Base-by-base conservation (phyloP, 208 protist species). In the Acanthamoeba royreba region DNA sequence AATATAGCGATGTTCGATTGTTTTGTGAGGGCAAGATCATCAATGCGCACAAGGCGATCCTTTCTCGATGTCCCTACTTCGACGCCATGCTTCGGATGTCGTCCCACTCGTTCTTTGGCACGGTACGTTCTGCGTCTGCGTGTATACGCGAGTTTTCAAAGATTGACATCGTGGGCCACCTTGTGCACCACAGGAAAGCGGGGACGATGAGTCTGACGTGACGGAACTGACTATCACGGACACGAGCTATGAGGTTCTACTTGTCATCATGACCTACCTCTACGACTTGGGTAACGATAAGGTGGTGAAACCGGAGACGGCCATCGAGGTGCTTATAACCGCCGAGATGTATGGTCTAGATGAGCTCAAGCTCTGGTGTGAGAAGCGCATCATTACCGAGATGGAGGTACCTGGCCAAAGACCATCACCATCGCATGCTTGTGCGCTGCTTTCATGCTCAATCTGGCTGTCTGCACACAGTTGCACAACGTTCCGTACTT, bases 41-140 rank as follows among this genome's bases (percentile, higher is more conserved):
- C 81, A 69, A 89, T 40, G 38, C 52, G 13, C 81, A 89, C 81
- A 89, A 89, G 38, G 81, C 25, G 25, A 42, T 89, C n/a, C 81
- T 89, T 15, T 43, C 45, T 13, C 52, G 52, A 45, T 89, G 81
- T 66, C 81, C 81, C 49, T 89, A 89, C 38, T 66, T 89, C 22
- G 49, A 89, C 13, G 81, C 81, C 47, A 58, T 89, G 45, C 22
- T 89, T 9, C 81, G 81, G 47, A 89, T 89, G 81, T 4, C 45
- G 15, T 89, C 77, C 8, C 35, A 28, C 43, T 89, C 81, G 47
- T 89, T 66, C 81, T 86, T 55, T 53, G 33, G n/a, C 3, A 53
- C 25, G 25, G 42, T 83, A 83, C 19, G 72, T 1, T 1, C 7
- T 47, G 1, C 9, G 40, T 42, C 7, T 77, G 3, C 22, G 8